phyloP scores from a whole-genome alignment of 2,329 filamentous ascomycete genomes.

The Madurella fahalii region DNA sequence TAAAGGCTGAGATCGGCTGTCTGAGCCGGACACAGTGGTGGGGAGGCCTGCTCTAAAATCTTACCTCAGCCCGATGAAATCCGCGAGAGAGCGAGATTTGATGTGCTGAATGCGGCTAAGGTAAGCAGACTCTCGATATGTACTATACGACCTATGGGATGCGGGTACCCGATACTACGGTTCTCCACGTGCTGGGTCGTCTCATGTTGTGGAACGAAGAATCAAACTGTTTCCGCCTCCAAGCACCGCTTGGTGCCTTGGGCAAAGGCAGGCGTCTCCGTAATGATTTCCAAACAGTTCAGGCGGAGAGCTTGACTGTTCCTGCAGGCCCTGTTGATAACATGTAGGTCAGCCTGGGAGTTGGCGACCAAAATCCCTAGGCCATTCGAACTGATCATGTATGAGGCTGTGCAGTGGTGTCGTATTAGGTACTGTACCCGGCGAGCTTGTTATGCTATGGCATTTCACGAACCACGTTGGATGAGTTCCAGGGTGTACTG shows the following conservation, averaged over 20 bases:
- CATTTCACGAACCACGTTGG: too few species aligned
- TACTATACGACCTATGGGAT: not conserved
- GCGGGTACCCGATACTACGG: constrained; percentile 10
- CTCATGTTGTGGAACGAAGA: too few species aligned
- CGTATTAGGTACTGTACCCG: not conserved
- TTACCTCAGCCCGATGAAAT: not conserved
- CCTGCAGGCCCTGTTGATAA: too few species aligned
- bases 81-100: not conserved
- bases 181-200: not conserved
- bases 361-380: not conserved
- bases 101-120: too few species aligned
- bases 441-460: not conserved
- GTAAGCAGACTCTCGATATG: too few species aligned
- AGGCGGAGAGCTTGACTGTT: too few species aligned
- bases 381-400: not conserved
- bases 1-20: not conserved
- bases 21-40: not conserved
- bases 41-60: not conserved
- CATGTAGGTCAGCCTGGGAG: too few species aligned
- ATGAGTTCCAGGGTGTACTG: not conserved
- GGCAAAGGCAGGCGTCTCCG: too few species aligned
- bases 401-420: not conserved
- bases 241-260: too few species aligned
- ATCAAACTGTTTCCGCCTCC: too few species aligned
- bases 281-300: too few species aligned